These are phyloP conservation scores for Emmonsia crescens DNA, from an alignment of 2,329 filamentous ascomycete species.

Conservation along the genomic window DNA sequence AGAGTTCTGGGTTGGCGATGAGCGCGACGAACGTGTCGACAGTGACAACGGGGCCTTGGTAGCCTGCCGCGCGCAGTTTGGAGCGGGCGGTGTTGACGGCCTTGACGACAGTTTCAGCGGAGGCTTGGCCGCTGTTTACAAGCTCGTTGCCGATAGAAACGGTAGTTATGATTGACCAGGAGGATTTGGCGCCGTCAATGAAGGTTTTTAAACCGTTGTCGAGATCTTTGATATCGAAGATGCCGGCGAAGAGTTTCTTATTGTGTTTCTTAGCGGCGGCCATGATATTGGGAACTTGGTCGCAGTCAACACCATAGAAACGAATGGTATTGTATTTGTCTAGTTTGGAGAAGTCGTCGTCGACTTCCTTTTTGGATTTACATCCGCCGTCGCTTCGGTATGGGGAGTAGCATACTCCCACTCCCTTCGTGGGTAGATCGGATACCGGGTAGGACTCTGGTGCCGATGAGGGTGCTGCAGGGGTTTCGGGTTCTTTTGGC, in stretches of 20 bases:
- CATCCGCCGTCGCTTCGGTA: conserved; percentile 50
- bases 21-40: conserved; percentile 68
- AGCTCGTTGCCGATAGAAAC: conserved; percentile 73
- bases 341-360: conserved; percentile 51
- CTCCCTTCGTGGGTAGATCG: conserved; percentile 13
- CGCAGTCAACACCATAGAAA: conserved; percentile 70
- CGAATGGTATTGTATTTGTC: conserved; percentile 55
- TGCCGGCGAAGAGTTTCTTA: conserved; percentile 63
- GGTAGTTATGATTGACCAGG: conserved; percentile 61
- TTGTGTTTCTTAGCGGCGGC: conserved; percentile 52
- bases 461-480: not conserved
- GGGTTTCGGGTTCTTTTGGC: not conserved
- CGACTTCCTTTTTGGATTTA: conserved; percentile 54
- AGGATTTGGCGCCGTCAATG: conserved; percentile 46
- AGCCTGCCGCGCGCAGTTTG: conserved; percentile 52
- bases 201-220: conserved; percentile 50
- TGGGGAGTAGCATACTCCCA: conserved; percentile 49
- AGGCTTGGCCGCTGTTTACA: conserved; percentile 53
- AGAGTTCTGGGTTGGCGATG: conserved; percentile 57
- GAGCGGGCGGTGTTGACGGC: conserved; percentile 49
- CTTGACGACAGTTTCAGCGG: conserved; percentile 44
- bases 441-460: not conserved
- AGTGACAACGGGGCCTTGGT: conserved; percentile 61
- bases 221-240: conserved; percentile 54
- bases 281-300: conserved; percentile 55